Evolutionary conservation across 2,329 filamentous ascomycete species (phyloP).

Genomic region (Thyridium curvatum): DNA sequence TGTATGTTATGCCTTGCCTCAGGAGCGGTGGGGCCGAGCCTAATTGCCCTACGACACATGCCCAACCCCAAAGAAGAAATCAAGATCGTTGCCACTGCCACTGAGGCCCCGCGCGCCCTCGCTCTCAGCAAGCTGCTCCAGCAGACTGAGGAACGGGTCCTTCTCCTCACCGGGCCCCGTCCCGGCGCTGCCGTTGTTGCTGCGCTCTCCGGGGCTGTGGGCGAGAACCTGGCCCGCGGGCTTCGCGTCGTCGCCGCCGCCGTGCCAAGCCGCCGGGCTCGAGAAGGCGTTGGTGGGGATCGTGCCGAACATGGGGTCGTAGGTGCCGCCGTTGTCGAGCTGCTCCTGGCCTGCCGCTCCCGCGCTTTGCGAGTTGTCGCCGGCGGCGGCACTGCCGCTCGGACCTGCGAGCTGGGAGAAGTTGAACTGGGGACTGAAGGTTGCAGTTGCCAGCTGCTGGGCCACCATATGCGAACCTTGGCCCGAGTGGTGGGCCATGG

Average conservation of each 20-base stretch:
- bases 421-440: slow-evolving; percentile 37
- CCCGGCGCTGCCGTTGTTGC: slow-evolving; percentile 42
- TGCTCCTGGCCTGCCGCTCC: slow-evolving; percentile 9
- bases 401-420: slow-evolving; percentile 17
- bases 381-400: background rate
- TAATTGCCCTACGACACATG: too few relatives aligned
- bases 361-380: too few relatives aligned
- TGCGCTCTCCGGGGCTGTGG: slow-evolving; percentile 40
- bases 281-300: slow-evolving; percentile 46
- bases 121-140: slow-evolving; percentile 80
- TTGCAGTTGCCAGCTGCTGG: slow-evolving; percentile 14
- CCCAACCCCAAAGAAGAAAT: slow-evolving; percentile 52
- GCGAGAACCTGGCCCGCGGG: slow-evolving; percentile 12
- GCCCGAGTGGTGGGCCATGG: slow-evolving; percentile 17
- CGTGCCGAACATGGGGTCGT: slow-evolving; percentile 55
- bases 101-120: slow-evolving; percentile 59
- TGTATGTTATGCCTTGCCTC: background rate
- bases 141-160: slow-evolving; percentile 71
- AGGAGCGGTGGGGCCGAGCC: slow-evolving; percentile 26
- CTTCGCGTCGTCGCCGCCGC: slow-evolving; percentile 16
- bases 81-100: slow-evolving; percentile 62
- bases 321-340: slow-evolving; percentile 26
- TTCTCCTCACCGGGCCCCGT: slow-evolving; percentile 56
- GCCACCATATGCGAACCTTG: slow-evolving; percentile 6
- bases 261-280: slow-evolving; percentile 45